These are phyloP conservation scores for Phytophthora cactorum DNA, from an alignment of 352 stramenopile species.

Conservation along the genomic window DNA sequence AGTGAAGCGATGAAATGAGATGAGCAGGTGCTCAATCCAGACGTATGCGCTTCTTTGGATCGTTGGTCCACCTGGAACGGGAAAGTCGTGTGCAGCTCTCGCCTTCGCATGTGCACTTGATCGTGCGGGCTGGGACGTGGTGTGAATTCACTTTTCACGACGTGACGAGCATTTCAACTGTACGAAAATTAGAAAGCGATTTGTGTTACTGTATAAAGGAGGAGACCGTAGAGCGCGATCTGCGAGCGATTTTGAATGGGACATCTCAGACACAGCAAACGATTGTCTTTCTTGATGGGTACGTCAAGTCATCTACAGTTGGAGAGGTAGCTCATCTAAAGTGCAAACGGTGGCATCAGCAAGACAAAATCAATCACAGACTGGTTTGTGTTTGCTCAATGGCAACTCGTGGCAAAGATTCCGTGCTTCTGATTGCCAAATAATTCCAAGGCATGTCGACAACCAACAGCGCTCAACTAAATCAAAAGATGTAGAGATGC, in stretches of 20 bases:
- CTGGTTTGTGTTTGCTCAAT: slow-evolving; percentile 12
- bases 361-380: slow-evolving; percentile 8
- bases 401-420: background rate
- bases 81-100: no score
- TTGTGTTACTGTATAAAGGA: slow-evolving; percentile 10
- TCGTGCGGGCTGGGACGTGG: slow-evolving; percentile 8
- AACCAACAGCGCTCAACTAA: background rate
- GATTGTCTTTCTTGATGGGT: slow-evolving; percentile 23
- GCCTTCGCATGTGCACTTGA: slow-evolving; percentile 9
- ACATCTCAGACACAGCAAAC: background rate
- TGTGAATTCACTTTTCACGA: slow-evolving; percentile 15
- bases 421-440: background rate
- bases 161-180: slow-evolving; percentile 4
- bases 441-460: background rate
- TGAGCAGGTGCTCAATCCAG: slow-evolving; percentile 15
- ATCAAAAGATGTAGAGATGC: background rate
- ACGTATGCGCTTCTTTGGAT: slow-evolving; percentile 17
- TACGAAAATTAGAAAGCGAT: slow-evolving; percentile 8
- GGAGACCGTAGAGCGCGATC: background rate
- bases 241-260: slow-evolving; percentile 2
- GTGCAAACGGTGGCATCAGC: slow-evolving; percentile 5
- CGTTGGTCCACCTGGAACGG: slow-evolving; percentile 6
- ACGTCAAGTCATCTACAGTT: slow-evolving; percentile 3
- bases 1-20: slow-evolving; percentile 19
- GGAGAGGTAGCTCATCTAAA: slow-evolving; percentile 9